Base-by-base conservation (phyloP, 345 rosid genomes). In the Odontarrhena argentea region DNA sequence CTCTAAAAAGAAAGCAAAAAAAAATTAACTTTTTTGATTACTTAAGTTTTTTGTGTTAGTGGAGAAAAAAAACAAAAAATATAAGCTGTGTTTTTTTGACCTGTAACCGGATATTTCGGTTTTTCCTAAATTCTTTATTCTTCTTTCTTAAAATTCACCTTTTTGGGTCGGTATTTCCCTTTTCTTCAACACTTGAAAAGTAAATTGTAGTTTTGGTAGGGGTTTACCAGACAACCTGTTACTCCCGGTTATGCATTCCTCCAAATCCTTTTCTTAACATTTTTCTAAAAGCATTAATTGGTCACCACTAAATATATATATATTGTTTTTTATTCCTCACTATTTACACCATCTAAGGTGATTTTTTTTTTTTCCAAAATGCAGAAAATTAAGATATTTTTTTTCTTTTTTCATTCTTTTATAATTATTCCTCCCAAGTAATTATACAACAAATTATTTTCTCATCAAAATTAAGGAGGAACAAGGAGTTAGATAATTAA, bases 81-180 rank as follows among this genome's bases (percentile, higher is more conserved):
- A 14, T 12, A 36, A 18, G 8, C 1, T 28, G 1, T 28, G 1
- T 0, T 34, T 25, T 9, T 8, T 43, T 60, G 7, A 55, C 32
- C 26, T 11, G 38, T 15, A 51, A 64, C 67, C 44, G 26, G 51
- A 60, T 34, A 35, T 46, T 35, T 52, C 2, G 54, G 48, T 43
- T 52, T 61, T 24, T 42, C 32, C 5, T 24, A 43, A 1, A 34
- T 51, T 51, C 8, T 52, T 52, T 18, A 25, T 25, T 8, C n/a
- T 13, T 22, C 34, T 53, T 14, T 18, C 22, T 60, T 32, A 34
- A 52, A 53, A 43, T 15, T 63, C 35, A 28, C 28, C 40, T 41
- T 62, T 71, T 63, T 55, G 55, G 64, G 69, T 47, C 69, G 58
- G 64, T 55, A 18, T 25, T 26, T 63, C 22, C 15, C 10, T 62